Evolutionary conservation across 352 stramenopile genomes (phyloP).

Genomic region (Phytophthora ramorum): DNA sequence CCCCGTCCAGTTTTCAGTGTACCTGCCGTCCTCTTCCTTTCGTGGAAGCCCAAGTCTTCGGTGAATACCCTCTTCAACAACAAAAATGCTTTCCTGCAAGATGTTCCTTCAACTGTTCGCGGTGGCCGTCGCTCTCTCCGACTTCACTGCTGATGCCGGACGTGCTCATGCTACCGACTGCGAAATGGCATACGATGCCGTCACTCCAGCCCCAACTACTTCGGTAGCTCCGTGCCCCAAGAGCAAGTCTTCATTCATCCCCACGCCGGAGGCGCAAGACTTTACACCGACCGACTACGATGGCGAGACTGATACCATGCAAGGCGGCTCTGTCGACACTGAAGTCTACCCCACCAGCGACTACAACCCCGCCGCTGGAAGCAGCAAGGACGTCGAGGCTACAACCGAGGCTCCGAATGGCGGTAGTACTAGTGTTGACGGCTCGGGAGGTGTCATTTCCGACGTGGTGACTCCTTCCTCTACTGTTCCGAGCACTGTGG

Average conservation of each 20-base stretch:
- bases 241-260: not conserved
- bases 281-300: slow-evolving; percentile 4
- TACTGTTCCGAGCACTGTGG: too few relatives aligned
- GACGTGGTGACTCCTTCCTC: not conserved
- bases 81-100: slow-evolving; percentile 37
- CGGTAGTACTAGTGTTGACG: not conserved
- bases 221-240: slow-evolving; percentile 6
- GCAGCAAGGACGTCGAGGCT: not conserved
- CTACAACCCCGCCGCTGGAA: not conserved
- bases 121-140: slow-evolving; percentile 27
- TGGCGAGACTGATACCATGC: not conserved
- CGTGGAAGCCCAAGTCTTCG: slow-evolving; percentile 11
- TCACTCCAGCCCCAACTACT: slow-evolving; percentile 3
- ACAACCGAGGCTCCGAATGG: not conserved
- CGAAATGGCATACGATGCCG: slow-evolving; percentile 27
- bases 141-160: slow-evolving; percentile 17
- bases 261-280: not conserved
- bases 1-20: slow-evolving; percentile 11
- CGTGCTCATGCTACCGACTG: slow-evolving; percentile 4
- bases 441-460: not conserved
- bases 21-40: slow-evolving; percentile 13
- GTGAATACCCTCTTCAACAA: slow-evolving; percentile 16
- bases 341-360: not conserved
- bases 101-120: slow-evolving; percentile 29
- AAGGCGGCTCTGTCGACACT: not conserved